Evolutionary conservation across 805 yeast species (phyloP), one percentile per base, ranked within the genome.

Genomic region (Candida maesae): DNA sequence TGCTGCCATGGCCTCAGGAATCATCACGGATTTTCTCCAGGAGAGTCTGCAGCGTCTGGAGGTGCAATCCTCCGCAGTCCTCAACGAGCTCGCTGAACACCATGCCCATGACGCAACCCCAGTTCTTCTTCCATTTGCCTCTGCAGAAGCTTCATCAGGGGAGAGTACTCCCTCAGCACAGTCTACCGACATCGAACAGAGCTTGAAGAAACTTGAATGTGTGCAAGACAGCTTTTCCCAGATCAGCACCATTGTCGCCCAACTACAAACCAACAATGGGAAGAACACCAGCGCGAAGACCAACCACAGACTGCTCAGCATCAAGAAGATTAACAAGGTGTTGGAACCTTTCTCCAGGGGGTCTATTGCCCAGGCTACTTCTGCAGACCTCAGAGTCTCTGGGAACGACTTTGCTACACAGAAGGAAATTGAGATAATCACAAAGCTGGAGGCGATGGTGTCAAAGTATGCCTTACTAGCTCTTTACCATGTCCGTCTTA

Each of bases 401-500:
- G 21, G 13, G 29, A 12, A n/a, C 4, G 38, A 29, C 15, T 23
- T 17, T 3, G 12, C 35, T 14, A 41, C 36, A 11, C 17, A 15
- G 0, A 32, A 45, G 24, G 58, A 56, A 25, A 18, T 53, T 1
- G 32, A 44, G 8, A 17, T 53, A 14, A 20, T 49, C 4, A 14
- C 29, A 6, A 45, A 47, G 26, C 39, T 62, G 15, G 65, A 65
- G 31, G 52, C 59, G 47, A 44, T 61, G 7, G 48, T 64, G 1
- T 35, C 56, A 5, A 51, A 58, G n/a, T 61, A 68, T 39, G 57
- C 65, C 1, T 39, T 66, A 3, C 37, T 66, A 4, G 51, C 58
- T 1, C 36, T 66, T 6, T 67, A 68, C 42, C 69, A 68, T 15
- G 53, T 57, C 15, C 39, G 62, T 6, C 47, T 66, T 15, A 56